Evolutionary conservation across 768 basidiomycete species (phyloP).

Genomic region (Collybia nuda): DNA sequence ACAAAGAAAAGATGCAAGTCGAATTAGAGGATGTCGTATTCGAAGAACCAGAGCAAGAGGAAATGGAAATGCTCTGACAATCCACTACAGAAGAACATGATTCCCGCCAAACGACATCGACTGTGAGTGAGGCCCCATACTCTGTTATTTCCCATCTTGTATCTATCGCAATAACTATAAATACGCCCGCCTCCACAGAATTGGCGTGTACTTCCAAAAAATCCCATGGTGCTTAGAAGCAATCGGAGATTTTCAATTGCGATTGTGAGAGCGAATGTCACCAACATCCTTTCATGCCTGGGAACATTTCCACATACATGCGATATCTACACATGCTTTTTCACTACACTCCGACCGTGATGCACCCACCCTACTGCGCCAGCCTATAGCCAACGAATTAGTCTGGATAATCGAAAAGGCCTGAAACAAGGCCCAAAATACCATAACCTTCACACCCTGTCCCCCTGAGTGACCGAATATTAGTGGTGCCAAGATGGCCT

Average conservation of each 20-base stretch:
- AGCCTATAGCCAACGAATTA: background rate
- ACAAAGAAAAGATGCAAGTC: conserved; percentile 1
- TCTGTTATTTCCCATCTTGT: no score
- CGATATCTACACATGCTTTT: no score
- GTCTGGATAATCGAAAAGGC: no score
- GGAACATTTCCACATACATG: background rate
- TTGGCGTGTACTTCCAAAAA: no score
- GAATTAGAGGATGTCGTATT: conserved; percentile 28
- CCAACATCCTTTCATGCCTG: background rate
- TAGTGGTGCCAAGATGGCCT: no score
- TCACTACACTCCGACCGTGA: background rate
- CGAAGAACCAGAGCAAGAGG: conserved; percentile 44
- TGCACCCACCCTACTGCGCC: background rate
- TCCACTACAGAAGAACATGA: background rate
- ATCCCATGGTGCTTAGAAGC: no score
- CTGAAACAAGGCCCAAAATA: no score
- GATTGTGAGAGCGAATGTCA: background rate
- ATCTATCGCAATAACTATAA: no score
- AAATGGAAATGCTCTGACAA: conserved; percentile 29
- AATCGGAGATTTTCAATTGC: background rate
- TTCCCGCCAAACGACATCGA: background rate
- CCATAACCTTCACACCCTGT: no score
- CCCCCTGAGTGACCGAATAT: no score
- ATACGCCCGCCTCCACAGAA: no score
- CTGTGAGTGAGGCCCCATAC: no score